A percentile compares a stretch with the other conserved stretches of the same genome.
phyloP scores from a whole-genome alignment of 2,329 filamentous ascomycete genomes.

The Cladophialophora exuberans region DNA sequence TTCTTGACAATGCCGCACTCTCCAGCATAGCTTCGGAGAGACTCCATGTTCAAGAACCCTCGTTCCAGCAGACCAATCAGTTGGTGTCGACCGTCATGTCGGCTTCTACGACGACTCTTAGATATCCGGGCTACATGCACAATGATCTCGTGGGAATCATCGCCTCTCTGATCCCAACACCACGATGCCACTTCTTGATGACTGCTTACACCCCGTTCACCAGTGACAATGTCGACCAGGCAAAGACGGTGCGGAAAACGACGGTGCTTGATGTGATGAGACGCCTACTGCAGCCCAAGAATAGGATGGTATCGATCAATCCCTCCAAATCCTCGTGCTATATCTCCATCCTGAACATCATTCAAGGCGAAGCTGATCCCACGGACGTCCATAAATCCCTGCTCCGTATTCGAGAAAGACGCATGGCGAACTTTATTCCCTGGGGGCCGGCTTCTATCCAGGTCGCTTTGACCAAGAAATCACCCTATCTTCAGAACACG shows the following conservation, averaged over 20 bases:
- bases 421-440: constrained; percentile 93
- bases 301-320: constrained; percentile 96
- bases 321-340: constrained; percentile 98
- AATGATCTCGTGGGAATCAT: constrained; percentile 98
- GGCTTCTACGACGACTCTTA: constrained; percentile 90
- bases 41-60: constrained; percentile 91
- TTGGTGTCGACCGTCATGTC: constrained; percentile 98
- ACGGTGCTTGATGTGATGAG: constrained; percentile 98
- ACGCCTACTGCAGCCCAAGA: constrained; percentile 92
- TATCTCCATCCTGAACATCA: constrained; percentile 98
- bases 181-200: constrained; percentile 96
- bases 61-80: constrained; percentile 97
- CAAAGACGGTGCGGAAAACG: constrained; percentile 96
- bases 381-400: constrained; percentile 98
- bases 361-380: constrained; percentile 96
- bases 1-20: constrained; percentile 92
- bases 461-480: constrained; percentile 93
- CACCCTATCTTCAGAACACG: constrained; percentile 90
- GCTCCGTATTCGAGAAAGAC: constrained; percentile 89
- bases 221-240: constrained; percentile 91
- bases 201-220: constrained; percentile 98
- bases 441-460: constrained; percentile 98
- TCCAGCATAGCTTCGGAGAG: constrained; percentile 93
- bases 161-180: constrained; percentile 92
- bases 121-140: constrained; percentile 99